Conservation (phyloP, 148 eudicot genomes). For the Nepenthes mirabilis region DNA sequence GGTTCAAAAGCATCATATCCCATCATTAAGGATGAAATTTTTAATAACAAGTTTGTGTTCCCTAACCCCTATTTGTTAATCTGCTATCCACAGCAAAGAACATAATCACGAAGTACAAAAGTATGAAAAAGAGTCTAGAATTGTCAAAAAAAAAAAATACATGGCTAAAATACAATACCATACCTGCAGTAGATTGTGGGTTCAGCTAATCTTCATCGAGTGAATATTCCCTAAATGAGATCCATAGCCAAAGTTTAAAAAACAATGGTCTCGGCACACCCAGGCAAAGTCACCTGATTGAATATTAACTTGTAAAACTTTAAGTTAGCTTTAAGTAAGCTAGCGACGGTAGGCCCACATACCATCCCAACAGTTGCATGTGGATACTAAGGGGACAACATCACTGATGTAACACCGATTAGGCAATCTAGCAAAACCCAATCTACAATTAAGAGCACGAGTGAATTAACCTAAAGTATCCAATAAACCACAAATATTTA, state of each 20-base stretch:
- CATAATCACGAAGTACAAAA: neutral
- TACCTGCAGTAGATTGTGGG: neutral
- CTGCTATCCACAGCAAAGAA: too few relatives aligned
- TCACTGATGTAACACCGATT: conserved; percentile 80
- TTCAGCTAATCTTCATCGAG: neutral
- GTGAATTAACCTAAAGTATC: neutral
- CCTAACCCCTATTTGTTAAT: too few relatives aligned
- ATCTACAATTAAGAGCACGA: conserved; percentile 16
- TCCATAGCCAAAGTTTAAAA: conserved; percentile 43
- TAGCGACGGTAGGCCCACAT: conserved; percentile 79
- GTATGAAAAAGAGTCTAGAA: too few relatives aligned
- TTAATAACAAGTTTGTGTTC: too few relatives aligned
- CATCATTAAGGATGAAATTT: too few relatives aligned
- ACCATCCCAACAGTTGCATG: conserved; percentile 91
- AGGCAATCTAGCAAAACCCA: conserved; percentile 82
- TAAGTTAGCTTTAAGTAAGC: conserved; percentile 3
- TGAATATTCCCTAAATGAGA: conserved; percentile 50
- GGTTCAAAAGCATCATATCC: too few relatives aligned
- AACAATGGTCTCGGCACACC: conserved; percentile 76
- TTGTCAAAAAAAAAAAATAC: too few relatives aligned
- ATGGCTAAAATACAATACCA: too few relatives aligned
- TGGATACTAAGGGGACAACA: conserved; percentile 57
- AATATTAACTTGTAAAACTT: conserved; percentile 44
- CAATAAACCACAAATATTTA: neutral
- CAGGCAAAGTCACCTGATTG: conserved; percentile 64